phyloP scores from a whole-genome alignment of 2,329 filamentous ascomycete species.

The Myrmaecium sp. region DNA sequence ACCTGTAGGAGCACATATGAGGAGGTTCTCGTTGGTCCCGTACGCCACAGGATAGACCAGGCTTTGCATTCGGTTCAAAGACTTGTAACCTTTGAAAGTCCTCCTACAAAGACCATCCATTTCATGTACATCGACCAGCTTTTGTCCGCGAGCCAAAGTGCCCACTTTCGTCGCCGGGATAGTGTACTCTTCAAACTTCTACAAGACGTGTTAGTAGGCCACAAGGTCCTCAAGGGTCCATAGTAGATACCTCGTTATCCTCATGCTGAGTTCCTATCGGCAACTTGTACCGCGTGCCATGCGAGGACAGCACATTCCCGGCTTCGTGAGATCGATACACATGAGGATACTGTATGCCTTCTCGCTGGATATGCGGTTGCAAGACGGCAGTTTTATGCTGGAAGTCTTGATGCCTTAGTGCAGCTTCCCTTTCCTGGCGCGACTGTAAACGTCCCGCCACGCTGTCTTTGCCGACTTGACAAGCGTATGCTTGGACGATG shows the following conservation, averaged over 20 bases:
- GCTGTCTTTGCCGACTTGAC: conserved; percentile 26
- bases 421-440: conserved; percentile 60
- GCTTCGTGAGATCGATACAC: conserved; percentile 74
- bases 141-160: conserved; percentile 52
- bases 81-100: conserved; percentile 91
- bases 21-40: conserved; percentile 93
- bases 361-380: conserved; percentile 50
- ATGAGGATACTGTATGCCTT: conserved; percentile 72
- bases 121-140: conserved; percentile 59
- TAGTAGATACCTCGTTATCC: conserved; percentile 34
- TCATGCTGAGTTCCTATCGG: conserved; percentile 57
- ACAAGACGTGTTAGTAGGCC: conserved; percentile 24
- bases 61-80: conserved; percentile 95
- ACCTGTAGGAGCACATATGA: conserved; percentile 94
- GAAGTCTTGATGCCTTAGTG: conserved; percentile 56
- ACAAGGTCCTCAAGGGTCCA: not conserved
- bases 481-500: conserved; percentile 33
- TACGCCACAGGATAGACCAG: conserved; percentile 91
- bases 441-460: conserved; percentile 47
- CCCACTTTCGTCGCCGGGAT: conserved; percentile 75
- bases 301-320: conserved; percentile 66
- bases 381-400: conserved; percentile 68
- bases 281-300: conserved; percentile 68
- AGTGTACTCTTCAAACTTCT: conserved; percentile 75
- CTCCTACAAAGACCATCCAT: conserved; percentile 76